Percentiles rank a stretch among this genome's conserved stretches.
Conservation (phyloP, 2,329 filamentous ascomycete species). For the Aschersonia sp. region DNA sequence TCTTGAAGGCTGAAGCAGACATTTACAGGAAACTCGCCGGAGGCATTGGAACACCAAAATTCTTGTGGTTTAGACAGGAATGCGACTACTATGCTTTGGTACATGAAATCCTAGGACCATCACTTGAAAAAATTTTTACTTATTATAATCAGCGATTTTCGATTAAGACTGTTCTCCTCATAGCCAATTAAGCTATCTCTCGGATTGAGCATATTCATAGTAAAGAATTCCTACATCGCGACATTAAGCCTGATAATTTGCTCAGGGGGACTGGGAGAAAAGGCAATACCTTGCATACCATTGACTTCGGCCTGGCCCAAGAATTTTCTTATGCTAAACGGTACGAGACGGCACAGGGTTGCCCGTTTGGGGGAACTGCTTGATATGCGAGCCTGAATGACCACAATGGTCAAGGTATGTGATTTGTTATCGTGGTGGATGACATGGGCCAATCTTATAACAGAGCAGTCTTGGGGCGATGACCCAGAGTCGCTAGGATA, state of each 20-base stretch:
- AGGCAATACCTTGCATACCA: conserved; percentile 68
- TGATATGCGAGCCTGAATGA: background rate
- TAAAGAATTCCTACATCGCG: conserved; percentile 90
- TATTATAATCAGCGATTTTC: conserved; percentile 99
- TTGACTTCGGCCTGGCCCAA: conserved; percentile 83
- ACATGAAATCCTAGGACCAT: conserved; percentile 87
- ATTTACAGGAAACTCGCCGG: conserved; percentile 83
- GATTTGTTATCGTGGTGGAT: background rate
- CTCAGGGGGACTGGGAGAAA: conserved; percentile 21
- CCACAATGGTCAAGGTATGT: background rate
- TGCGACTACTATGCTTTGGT: conserved; percentile 99
- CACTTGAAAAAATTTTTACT: conserved; percentile 97
- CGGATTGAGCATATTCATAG: background rate
- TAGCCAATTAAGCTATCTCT: conserved; percentile 85
- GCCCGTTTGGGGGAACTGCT: background rate
- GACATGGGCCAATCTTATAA: background rate
- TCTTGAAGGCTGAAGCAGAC: conserved; percentile 95
- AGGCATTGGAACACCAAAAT: conserved; percentile 93
- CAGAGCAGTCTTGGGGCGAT: conserved; percentile 1
- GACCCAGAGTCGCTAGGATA: conserved; percentile 99
- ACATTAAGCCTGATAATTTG: conserved; percentile 99
- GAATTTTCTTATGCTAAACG: background rate
- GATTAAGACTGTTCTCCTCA: conserved; percentile 88
- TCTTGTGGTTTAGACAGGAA: conserved; percentile 98
- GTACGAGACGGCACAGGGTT: background rate